Base-by-base conservation (phyloP, 2,329 filamentous ascomycete species). In the Aspergillus sp. region DNA sequence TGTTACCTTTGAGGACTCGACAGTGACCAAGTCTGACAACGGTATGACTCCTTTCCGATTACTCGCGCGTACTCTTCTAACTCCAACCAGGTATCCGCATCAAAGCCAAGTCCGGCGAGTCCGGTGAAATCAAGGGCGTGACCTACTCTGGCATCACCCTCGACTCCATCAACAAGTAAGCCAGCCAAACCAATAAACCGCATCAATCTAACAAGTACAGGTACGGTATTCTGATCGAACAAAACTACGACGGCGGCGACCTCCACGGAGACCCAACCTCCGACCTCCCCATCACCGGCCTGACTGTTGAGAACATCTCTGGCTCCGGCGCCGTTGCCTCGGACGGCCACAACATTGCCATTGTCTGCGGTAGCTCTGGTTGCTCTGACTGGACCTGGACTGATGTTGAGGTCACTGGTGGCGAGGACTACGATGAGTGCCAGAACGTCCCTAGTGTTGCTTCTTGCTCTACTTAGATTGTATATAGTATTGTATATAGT, bases 201-300 rank as follows among this genome's bases (percentile, higher is more conserved):
- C 9, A 13, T 5, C 7, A 44, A 3, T 6, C n/a, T 26, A 45
- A 43, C 58, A 44, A 11, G 38, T 32, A 13, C 43, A 34, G 51
- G 8, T 52, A 85, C 66, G 83, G 80, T 44, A 80, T 86, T 57
- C 75, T 85, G 50, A 79, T 87, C 57, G 74, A 85, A 69, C 84
- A 87, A 73, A 82, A 85, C 67, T 85, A 85, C 64, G 71, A 78
- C 65, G 79, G 79, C 61, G 78, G 78, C 48, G 75, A 75, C 42
- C 74, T 74, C 3, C 76, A 71, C 15, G 74, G 74, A 17, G 68
- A 53, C 6, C 71, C 74, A 7, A 71, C 74, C 43, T 70, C 59
- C 32, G 76, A 75, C 13, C 68, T 79, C 36, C 74, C 74, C 41
- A 78, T 78, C 67, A 71, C 68, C 3, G 74, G 71, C 36, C 58